phyloP scores from a whole-genome alignment of 2,329 filamentous ascomycete species.

The Achaetomium macrosporum region DNA sequence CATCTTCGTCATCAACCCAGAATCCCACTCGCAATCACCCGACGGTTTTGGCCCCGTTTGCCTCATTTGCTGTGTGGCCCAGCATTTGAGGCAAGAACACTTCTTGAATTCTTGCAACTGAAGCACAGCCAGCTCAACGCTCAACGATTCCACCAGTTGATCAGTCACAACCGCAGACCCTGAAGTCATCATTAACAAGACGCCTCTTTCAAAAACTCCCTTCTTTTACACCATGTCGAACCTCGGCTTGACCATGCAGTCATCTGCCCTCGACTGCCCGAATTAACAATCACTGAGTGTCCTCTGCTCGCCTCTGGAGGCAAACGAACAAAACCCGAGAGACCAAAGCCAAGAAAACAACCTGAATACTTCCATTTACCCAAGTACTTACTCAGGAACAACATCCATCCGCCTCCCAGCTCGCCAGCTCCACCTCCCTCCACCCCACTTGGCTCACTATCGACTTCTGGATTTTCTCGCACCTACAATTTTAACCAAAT shows the following conservation, averaged over 20 bases:
- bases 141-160: not conserved
- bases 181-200: not conserved
- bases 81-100: not conserved
- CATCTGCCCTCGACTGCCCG: slow-evolving; percentile 12
- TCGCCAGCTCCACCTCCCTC: slow-evolving; percentile 12
- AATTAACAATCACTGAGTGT: slow-evolving; percentile 13
- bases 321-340: not conserved
- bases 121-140: not conserved
- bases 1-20: slow-evolving; percentile 11
- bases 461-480: slow-evolving; percentile 17
- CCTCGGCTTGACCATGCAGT: slow-evolving; percentile 17
- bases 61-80: slow-evolving; percentile 2
- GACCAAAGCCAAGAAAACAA: not conserved
- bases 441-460: slow-evolving; percentile 19
- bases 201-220: not conserved
- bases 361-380: not conserved
- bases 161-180: not conserved
- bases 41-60: slow-evolving; percentile 10
- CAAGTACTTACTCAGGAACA: not conserved
- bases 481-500: slow-evolving; percentile 10
- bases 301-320: not conserved
- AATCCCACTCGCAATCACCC: slow-evolving; percentile 11
- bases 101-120: not conserved
- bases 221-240: slow-evolving; percentile 14
- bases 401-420: slow-evolving; percentile 12